Evolutionary conservation across 768 basidiomycete genomes (phyloP), one percentile per base, ranked within the genome.

Genomic region (Macrolepiota dolichaula): DNA sequence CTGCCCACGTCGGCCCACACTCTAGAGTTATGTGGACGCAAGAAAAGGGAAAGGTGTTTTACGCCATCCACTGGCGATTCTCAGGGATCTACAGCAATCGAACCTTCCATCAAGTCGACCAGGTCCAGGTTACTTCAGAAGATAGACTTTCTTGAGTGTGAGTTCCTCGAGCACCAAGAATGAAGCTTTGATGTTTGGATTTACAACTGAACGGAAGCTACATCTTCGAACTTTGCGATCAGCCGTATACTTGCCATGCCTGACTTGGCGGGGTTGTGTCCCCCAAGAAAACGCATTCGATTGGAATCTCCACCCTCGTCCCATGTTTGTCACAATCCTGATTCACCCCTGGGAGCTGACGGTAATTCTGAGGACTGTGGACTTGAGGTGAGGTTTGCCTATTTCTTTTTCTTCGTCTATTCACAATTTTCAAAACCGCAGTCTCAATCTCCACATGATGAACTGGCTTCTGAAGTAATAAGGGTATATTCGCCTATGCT

Each of bases 111-210:
- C 15, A 63, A 58, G 46, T 55, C 51, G 22, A 63, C 67, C 15
- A 69, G 61, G 53, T 81, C 80, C 2, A 74, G 72, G 58, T 67
- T 81, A 4, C 66, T 81, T 11, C 73, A 78, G 38, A 72, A 69
- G 0, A 66, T 84, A 35, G 81, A 84, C 66, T 71, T 70, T 12
- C 67, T 66, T 24, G 79, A 82, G 65, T 78, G 82, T 82, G 63
- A 66, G 81, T 70, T 24, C 12, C n/a, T 44, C 24, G 35, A 51
- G 44, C n/a, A 35, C 35, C 32, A 10, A 29, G 38, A 25, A 38
- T 36, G 11, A 27, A 24, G 19, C n/a, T 32, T 35, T 35, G 12
- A 19, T 22, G 10, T 17, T 47, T 27, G 13, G 15, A 37, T 17
- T 51, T 36, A 54, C 53, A 49, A 38, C 50, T 29, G 49, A 47